These are phyloP conservation scores for Globomyces pollinis-pini DNA, from an alignment of 192 early-diverging fungal species.

Conservation along the genomic window DNA sequence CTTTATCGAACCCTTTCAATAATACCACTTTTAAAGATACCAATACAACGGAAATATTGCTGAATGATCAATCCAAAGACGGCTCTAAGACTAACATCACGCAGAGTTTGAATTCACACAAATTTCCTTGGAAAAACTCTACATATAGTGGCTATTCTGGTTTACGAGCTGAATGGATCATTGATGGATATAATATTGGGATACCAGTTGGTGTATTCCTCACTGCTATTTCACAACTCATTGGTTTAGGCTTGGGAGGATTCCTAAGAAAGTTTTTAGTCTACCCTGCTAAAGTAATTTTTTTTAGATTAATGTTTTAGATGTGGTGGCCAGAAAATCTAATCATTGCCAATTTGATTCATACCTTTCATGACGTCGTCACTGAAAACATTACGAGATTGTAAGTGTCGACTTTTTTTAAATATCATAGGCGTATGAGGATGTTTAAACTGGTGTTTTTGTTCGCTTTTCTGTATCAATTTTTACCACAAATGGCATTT, in stretches of 20 bases:
- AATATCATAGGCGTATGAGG: slow-evolving; percentile 2
- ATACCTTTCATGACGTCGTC: slow-evolving; percentile 57
- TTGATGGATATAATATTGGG: slow-evolving; percentile 52
- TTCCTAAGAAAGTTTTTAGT: slow-evolving; percentile 65
- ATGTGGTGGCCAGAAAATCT: slow-evolving; percentile 78
- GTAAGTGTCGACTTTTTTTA: slow-evolving; percentile 45
- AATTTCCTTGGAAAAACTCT: too few species aligned
- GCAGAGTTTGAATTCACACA: background rate
- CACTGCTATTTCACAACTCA: slow-evolving; percentile 52
- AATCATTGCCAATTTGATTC: slow-evolving; percentile 64
- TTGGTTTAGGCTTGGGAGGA: slow-evolving; percentile 62
- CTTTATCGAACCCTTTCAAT: too few species aligned
- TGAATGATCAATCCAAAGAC: background rate
- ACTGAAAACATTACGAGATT: slow-evolving; percentile 27
- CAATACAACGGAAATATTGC: too few species aligned
- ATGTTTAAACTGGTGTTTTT: slow-evolving; percentile 17
- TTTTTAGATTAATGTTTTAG: too few species aligned
- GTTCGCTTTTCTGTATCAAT: slow-evolving; percentile 44
- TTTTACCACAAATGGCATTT: slow-evolving; percentile 60
- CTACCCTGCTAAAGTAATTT: slow-evolving; percentile 64
- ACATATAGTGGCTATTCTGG: too few species aligned
- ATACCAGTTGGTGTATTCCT: slow-evolving; percentile 55
- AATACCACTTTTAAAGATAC: too few species aligned
- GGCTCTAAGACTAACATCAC: slow-evolving; percentile 29
- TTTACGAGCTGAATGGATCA: too few species aligned